Evolutionary conservation across 805 yeast genomes (phyloP), one percentile per base, ranked within the genome.

Genomic region (Yamadazyma olivae): DNA sequence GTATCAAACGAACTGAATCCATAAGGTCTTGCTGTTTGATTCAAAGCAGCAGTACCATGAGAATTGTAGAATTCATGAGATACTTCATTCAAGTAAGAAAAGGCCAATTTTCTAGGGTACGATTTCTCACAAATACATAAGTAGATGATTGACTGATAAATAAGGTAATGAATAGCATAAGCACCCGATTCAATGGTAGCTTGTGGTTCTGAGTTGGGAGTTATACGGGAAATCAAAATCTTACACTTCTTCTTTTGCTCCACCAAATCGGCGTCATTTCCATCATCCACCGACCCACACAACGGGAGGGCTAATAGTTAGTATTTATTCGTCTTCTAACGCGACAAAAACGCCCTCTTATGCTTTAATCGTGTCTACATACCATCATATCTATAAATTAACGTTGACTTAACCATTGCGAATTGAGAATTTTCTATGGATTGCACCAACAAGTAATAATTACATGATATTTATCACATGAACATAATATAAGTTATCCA

Each of bases 171-270:
- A 79, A 90, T 83, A 27, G 79, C 79, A 64, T 72, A 84, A 21
- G 65, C 57, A 3, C 88, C 91, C 35, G 87, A 76, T 48, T 86
- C 95, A 37, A 90, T 73, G 9, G 95, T 80, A 1, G 95, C 96
- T 48, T 86, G 79, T 1, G 84, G 79, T 48, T 85, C 96, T 4
- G 95, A 81, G 44, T 80, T 75, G 32, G 90, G 83, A 21, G 81
- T 82, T 55, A 90, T 75, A 53, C 91, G 75, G 22, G 82, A 67
- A 18, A 89, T 74, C 37, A 93, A 70, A 36, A 83, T 63, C 61
- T 91, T 90, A 47, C 87, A 78, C 59, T 88, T 88, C 57, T 83
- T 79, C 72, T 90, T 91, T 56, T 86, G 89, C 35, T 86, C 93
- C 17, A 69, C 53, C 30, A 91, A 66, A 3, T 68, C 66, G 1